These are phyloP conservation scores for Lasiosphaeria hispida DNA, from an alignment of 495 filamentous ascomycete species.

Conservation along the genomic window DNA sequence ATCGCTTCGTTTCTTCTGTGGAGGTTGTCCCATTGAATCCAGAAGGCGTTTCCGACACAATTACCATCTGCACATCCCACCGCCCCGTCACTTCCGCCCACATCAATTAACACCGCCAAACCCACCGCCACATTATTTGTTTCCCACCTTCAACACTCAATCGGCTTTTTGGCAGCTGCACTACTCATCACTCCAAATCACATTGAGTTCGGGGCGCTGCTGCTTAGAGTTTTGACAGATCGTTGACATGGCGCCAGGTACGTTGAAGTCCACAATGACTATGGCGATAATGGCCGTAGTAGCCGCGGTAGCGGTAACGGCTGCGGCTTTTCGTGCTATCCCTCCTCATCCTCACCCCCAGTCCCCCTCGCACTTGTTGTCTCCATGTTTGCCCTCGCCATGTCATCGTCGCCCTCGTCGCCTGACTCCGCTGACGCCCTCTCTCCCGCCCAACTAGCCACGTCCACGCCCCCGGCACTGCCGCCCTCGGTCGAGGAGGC, in stretches of 20 bases:
- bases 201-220: neutral
- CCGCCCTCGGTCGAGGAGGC: constrained; percentile 93
- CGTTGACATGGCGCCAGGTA: constrained; percentile 30
- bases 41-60: neutral
- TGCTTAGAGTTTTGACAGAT: neutral
- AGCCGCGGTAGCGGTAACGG: neutral
- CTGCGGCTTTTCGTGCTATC: neutral
- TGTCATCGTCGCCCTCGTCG: neutral
- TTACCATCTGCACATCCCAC: neutral
- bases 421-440: constrained; percentile 9
- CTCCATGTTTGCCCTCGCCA: constrained; percentile 4
- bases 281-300: neutral
- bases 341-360: neutral
- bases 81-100: neutral
- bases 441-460: constrained; percentile 29
- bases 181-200: neutral
- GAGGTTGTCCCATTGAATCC: neutral
- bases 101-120: neutral
- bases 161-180: neutral
- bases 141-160: neutral
- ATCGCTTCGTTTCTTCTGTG: neutral
- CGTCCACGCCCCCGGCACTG: constrained; percentile 57
- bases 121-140: too few species aligned
- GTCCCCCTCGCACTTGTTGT: neutral
- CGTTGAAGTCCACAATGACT: constrained; percentile 7